Evolutionary conservation across 352 stramenopile genomes (phyloP), one percentile per base, ranked within the genome.

Genomic region (Globisporangium ultimum): DNA sequence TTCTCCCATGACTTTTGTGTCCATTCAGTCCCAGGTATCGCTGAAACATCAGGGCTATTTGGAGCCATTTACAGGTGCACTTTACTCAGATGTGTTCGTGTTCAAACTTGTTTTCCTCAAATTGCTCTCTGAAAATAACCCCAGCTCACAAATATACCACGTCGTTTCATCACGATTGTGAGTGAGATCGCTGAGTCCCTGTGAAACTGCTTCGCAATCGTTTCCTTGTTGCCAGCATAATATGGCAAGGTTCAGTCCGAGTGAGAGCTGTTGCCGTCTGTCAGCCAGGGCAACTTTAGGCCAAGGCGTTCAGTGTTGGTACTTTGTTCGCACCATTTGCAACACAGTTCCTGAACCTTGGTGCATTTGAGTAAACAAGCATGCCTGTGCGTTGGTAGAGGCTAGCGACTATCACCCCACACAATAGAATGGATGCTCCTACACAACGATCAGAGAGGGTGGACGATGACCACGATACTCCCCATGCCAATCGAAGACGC

Each of bases 101-200:
- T n/a, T n/a, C n/a, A n/a, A n/a, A 21, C n/a, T n/a, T 6, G 9
- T 28, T n/a, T 45, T n/a, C 10, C 10, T n/a, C n/a, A n/a, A n/a
- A n/a, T n/a, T n/a, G n/a, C n/a, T n/a, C n/a, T n/a, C n/a, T n/a
- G n/a, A n/a, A n/a, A n/a, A n/a, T n/a, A n/a, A n/a, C n/a, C n/a
- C n/a, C n/a, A n/a, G n/a, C n/a, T n/a, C n/a, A n/a, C 17, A 49
- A 58, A 58, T 41, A 58, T 41, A 49, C n/a, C n/a, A 17, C 51
- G 52, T 58, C 52, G 52, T 58, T 58, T 58, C 38, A n/a, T n/a
- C n/a, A n/a, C n/a, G n/a, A n/a, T n/a, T n/a, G n/a, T n/a, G n/a
- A n/a, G n/a, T n/a, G n/a, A n/a, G n/a, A n/a, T n/a, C n/a, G n/a
- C n/a, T n/a, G n/a, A n/a, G n/a, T n/a, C n/a, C n/a, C n/a, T n/a